Base-by-base conservation (phyloP, 1,284 basidiomycete species). In the Xerocomus nothofagi region DNA sequence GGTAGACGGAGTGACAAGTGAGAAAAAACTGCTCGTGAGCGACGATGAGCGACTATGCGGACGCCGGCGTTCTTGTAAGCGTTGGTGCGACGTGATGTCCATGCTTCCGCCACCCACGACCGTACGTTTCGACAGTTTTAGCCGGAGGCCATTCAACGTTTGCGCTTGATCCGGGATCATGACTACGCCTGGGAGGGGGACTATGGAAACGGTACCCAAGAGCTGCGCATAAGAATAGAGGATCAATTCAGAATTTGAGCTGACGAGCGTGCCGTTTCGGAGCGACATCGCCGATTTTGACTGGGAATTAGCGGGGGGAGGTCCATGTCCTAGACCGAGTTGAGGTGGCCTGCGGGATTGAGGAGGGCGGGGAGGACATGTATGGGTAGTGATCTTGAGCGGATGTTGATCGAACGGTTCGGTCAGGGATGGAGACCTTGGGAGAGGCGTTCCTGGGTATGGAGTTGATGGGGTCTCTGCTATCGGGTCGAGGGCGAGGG, bases 221-320 rank as follows among this genome's bases (percentile, higher is more conserved):
- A 94, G 75, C 58, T 93, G 91, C 0, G 86, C 89, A 62, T 93
- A 94, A 0, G 91, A 84, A 69, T 93, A 95, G 1, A 94, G 75
- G n/a, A 94, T 79, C 11, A 88, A 72, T 57, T 92, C 87, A 8
- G 78, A 77, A 49, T 79, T 79, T 3, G 74, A 59, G 38, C 71
- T 66, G 37, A 71, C 62, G 57, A 79, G 78, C 2, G 74, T 59
- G 6, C 74, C 66, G 5, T 72, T 70, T 26, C 71, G 72, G 51
- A 68, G 47, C 24, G 71, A 57, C 37, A 34, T 17, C 0, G 29
- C 11, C 3, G 51, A 17, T 34, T 44, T 57, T 12, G 56, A 27
- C 6, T 36, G 67, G 42, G 60, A 56, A 7, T 49, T 57, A 21
- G 34, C 14, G 17, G 60, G 60, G 9, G 64, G 74, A 4, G 52